A percentile compares a stretch with the other conserved stretches of the same genome.
Evolutionary conservation across 2,329 filamentous ascomycete species (phyloP).

Genomic region (Aspergillus terreus): DNA sequence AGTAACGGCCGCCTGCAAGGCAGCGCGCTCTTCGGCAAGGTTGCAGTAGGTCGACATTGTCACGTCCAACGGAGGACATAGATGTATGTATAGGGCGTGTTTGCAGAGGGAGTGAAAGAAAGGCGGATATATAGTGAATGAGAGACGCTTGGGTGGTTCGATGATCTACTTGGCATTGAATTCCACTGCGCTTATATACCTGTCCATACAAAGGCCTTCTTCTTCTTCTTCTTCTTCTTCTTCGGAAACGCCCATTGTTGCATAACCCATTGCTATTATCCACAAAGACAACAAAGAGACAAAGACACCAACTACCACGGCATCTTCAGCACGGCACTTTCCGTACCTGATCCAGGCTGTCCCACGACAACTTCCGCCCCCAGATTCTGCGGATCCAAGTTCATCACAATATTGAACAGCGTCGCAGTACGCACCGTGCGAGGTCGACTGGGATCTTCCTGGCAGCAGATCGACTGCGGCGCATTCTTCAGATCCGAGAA

Average conservation of each 20-base stretch:
- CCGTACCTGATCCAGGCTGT: conserved; percentile 25
- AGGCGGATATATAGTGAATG: not conserved
- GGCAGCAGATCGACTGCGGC: conserved; percentile 34
- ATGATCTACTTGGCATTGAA: not conserved
- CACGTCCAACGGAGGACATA: not conserved
- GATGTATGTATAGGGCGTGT: not conserved
- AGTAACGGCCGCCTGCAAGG: not conserved
- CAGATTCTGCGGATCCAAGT: conserved; percentile 20
- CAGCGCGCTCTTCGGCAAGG: not conserved
- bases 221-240: not conserved
- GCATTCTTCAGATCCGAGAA: conserved; percentile 37
- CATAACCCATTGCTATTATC: not conserved
- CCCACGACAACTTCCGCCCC: conserved; percentile 34
- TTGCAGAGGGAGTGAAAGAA: not conserved
- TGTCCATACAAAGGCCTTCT: not conserved
- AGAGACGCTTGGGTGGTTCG: not conserved
- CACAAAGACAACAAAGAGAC: not conserved
- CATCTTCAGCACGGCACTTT: conserved; percentile 24
- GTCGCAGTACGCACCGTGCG: conserved; percentile 28
- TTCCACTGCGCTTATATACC: not conserved
- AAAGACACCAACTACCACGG: conserved; percentile 17
- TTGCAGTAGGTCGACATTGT: not conserved
- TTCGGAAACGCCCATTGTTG: not conserved
- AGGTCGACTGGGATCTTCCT: conserved; percentile 24
- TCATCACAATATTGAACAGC: conserved; percentile 38